Conservation (phyloP, 352 stramenopile genomes). For the Globisporangium ultimum region DNA sequence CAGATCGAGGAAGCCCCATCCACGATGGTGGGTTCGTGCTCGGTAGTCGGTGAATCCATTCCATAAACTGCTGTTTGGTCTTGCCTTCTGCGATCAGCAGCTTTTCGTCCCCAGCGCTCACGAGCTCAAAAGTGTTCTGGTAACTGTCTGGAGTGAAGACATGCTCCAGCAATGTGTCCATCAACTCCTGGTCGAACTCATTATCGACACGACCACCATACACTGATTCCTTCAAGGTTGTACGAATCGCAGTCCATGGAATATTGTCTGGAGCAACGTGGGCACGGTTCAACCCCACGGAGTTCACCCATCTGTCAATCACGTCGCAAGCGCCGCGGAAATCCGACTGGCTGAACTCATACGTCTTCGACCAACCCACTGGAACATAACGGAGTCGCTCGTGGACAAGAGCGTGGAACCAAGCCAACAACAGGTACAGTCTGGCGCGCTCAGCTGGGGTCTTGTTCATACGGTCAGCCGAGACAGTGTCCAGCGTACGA, state of each 20-base stretch:
- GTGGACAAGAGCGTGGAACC: constrained; percentile 98
- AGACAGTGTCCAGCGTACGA: constrained; percentile 93
- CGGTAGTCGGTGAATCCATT: constrained; percentile 86
- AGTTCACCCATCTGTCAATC: constrained; percentile 96
- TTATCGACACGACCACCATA: constrained; percentile 98
- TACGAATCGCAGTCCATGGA: constrained; percentile 97
- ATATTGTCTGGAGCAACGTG: constrained; percentile 96
- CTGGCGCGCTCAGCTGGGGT: constrained; percentile 85
- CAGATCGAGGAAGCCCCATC: constrained; percentile 91
- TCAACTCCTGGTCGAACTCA: constrained; percentile 93
- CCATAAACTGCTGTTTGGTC: constrained; percentile 89
- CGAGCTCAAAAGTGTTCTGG: constrained; percentile 80
- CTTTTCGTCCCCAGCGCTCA: constrained; percentile 35
- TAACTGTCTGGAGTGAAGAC: constrained; percentile 96
- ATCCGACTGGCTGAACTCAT: constrained; percentile 99
- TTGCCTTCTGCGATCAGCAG: constrained; percentile 88
- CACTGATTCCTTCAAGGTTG: constrained; percentile 95
- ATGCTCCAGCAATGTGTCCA: constrained; percentile 92
- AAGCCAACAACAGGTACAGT: constrained; percentile 97
- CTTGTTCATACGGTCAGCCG: constrained; percentile 89
- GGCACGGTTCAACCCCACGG: constrained; percentile 69
- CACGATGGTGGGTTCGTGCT: constrained; percentile 90
- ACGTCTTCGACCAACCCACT: constrained; percentile 97
- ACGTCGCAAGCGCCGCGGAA: constrained; percentile 96
- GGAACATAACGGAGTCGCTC: constrained; percentile 98